Conservation (phyloP, 2,329 filamentous ascomycete species). For the Dactylellina haptotyla region DNA sequence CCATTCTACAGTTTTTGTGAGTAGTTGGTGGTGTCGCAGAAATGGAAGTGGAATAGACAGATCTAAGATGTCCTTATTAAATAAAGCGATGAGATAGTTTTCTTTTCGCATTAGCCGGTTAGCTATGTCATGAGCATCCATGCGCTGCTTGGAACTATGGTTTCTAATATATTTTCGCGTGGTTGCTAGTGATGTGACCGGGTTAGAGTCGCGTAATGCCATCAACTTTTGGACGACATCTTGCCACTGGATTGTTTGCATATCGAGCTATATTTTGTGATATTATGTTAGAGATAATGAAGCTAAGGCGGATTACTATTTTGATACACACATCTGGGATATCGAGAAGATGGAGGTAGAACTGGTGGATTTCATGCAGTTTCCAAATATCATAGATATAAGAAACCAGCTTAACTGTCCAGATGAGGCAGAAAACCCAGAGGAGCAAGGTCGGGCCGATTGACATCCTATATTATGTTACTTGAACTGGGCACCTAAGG, state of each 20-base stretch:
- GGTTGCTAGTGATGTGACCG: conserved; percentile 76
- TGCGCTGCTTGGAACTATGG: conserved; percentile 83
- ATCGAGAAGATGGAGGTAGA: conserved; percentile 82
- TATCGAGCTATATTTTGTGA: conserved; percentile 70
- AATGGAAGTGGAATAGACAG: conserved; percentile 87
- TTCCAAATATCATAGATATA: conserved; percentile 78
- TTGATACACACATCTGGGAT: conserved; percentile 70
- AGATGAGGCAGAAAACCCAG: conserved; percentile 87
- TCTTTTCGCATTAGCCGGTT: conserved; percentile 96
- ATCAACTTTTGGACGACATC: conserved; percentile 87
- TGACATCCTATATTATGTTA: conserved; percentile 69
- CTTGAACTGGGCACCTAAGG: neutral
- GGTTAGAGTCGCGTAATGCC: conserved; percentile 82
- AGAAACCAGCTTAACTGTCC: conserved; percentile 80
- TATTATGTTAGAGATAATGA: neutral
- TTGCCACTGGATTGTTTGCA: conserved; percentile 95
- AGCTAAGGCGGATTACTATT: too few species aligned
- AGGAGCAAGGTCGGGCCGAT: conserved; percentile 79
- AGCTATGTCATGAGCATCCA: conserved; percentile 96
- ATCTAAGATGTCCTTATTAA: conserved; percentile 95
- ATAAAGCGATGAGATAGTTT: conserved; percentile 94
- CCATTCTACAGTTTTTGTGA: conserved; percentile 91
- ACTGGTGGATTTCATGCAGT: conserved; percentile 81
- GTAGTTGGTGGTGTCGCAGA: conserved; percentile 78
- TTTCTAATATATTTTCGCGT: conserved; percentile 72